These are phyloP conservation scores for Pleurotus pulmonarius DNA, from an alignment of 768 basidiomycete genomes.

Conservation along the genomic window DNA sequence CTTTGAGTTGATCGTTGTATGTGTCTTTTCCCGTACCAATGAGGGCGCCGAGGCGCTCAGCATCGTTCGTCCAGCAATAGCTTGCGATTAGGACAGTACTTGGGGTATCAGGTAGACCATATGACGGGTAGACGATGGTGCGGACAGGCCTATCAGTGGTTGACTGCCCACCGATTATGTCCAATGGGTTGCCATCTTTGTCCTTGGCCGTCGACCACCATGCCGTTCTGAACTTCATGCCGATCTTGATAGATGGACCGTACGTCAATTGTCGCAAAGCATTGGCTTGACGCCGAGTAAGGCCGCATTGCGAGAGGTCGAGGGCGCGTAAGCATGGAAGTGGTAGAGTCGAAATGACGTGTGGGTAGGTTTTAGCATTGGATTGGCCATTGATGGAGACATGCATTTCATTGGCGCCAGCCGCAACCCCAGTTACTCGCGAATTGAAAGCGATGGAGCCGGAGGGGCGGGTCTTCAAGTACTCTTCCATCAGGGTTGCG, in stretches of 20 bases:
- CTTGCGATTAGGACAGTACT: conserved; percentile 34
- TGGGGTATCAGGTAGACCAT: conserved; percentile 19
- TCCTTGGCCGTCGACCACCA: conserved; percentile 31
- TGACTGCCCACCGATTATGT: too few relatives aligned
- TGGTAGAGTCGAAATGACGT: conserved; percentile 30
- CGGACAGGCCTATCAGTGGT: conserved; percentile 38
- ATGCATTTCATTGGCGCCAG: not conserved
- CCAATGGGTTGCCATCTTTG: conserved; percentile 8
- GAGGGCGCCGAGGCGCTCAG: conserved; percentile 31
- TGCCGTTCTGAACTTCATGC: conserved; percentile 28
- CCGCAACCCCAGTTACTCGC: conserved; percentile 6
- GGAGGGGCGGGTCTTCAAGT: conserved; percentile 4
- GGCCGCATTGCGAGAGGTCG: conserved; percentile 17
- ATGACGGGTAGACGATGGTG: conserved; percentile 41
- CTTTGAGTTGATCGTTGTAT: conserved; percentile 21
- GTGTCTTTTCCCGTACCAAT: conserved; percentile 14
- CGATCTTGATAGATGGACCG: conserved; percentile 29
- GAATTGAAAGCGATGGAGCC: conserved; percentile 3
- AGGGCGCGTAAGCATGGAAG: conserved; percentile 24
- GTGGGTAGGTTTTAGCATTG: conserved; percentile 6
- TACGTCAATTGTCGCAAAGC: conserved; percentile 28
- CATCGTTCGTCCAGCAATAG: conserved; percentile 37
- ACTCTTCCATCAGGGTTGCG: conserved; percentile 18
- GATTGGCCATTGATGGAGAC: not conserved
- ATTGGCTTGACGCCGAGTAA: conserved; percentile 26